These are phyloP conservation scores for Harringtonia lauricola DNA, from an alignment of 2,329 filamentous ascomycete genomes.

Conservation along the genomic window DNA sequence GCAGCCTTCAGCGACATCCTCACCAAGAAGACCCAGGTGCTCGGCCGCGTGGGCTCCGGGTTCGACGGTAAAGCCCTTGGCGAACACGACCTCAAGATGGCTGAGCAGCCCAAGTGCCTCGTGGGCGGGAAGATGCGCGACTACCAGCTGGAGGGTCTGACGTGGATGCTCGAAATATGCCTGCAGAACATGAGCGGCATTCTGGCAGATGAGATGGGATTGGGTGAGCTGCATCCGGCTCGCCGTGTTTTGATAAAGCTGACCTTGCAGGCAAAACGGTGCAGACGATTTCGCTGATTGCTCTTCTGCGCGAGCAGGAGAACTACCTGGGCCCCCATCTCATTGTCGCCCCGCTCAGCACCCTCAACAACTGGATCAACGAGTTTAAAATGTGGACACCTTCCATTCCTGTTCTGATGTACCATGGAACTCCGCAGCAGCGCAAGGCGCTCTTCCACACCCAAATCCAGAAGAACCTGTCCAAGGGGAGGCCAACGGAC, in stretches of 20 bases:
- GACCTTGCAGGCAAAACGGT: slow-evolving; percentile 63
- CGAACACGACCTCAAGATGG: slow-evolving; percentile 63
- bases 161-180: slow-evolving; percentile 83
- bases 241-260: not conserved
- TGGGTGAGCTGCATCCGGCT: slow-evolving; percentile 34
- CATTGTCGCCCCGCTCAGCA: slow-evolving; percentile 83
- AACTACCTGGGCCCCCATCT: slow-evolving; percentile 77
- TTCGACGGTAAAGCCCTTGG: slow-evolving; percentile 49
- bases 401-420: slow-evolving; percentile 75
- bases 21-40: slow-evolving; percentile 50
- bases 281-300: slow-evolving; percentile 80
- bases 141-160: slow-evolving; percentile 88
- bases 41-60: slow-evolving; percentile 50
- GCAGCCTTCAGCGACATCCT: slow-evolving; percentile 51
- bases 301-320: slow-evolving; percentile 77
- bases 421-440: slow-evolving; percentile 74
- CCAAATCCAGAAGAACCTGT: slow-evolving; percentile 59
- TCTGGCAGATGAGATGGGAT: slow-evolving; percentile 86
- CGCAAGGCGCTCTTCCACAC: slow-evolving; percentile 65
- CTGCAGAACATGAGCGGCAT: slow-evolving; percentile 83
- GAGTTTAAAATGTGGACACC: slow-evolving; percentile 91
- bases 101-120: slow-evolving; percentile 75
- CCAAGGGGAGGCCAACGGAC: slow-evolving; percentile 42
- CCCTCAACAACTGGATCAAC: slow-evolving; percentile 89
- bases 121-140: slow-evolving; percentile 83